These are phyloP conservation scores for Tulasnella sp. DNA, from an alignment of 768 basidiomycete species.

Conservation along the genomic window DNA sequence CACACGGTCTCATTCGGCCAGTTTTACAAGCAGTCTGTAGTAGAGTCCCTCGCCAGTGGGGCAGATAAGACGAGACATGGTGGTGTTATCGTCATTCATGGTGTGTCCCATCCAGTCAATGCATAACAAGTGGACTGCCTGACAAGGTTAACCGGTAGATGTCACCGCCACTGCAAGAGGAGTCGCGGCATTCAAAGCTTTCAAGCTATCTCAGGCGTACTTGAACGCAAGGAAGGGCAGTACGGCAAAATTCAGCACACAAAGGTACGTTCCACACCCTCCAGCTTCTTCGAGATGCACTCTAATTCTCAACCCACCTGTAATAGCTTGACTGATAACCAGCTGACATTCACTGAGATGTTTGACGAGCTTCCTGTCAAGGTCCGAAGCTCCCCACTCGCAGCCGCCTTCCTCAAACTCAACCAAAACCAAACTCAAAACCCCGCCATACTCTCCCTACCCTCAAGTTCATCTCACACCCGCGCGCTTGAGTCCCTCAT, in stretches of 20 bases:
- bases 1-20: conserved; percentile 79
- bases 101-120: conserved; percentile 35
- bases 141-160: conserved; percentile 37
- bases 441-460: conserved; percentile 28
- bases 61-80: conserved; percentile 79
- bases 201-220: conserved; percentile 69
- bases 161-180: conserved; percentile 67
- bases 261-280: conserved; percentile 75
- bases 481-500: conserved; percentile 75
- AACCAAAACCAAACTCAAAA: conserved; percentile 34
- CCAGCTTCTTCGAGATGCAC: not conserved
- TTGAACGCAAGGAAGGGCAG: conserved; percentile 58
- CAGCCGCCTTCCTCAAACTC: conserved; percentile 69
- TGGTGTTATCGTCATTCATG: conserved; percentile 76
- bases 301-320: conserved; percentile 20
- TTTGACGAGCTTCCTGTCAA: conserved; percentile 78
- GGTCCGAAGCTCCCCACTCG: conserved; percentile 69
- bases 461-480: conserved; percentile 51
- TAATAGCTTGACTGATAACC: conserved; percentile 62
- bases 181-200: conserved; percentile 83
- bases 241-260: conserved; percentile 69
- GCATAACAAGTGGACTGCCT: not conserved
- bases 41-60: conserved; percentile 78
- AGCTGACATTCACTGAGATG: conserved; percentile 75
- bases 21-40: conserved; percentile 68